Percentiles rank a stretch among this genome's conserved stretches.
phyloP scores from a whole-genome alignment of 2,329 filamentous ascomycete genomes.

The Colletotrichum falcatum region DNA sequence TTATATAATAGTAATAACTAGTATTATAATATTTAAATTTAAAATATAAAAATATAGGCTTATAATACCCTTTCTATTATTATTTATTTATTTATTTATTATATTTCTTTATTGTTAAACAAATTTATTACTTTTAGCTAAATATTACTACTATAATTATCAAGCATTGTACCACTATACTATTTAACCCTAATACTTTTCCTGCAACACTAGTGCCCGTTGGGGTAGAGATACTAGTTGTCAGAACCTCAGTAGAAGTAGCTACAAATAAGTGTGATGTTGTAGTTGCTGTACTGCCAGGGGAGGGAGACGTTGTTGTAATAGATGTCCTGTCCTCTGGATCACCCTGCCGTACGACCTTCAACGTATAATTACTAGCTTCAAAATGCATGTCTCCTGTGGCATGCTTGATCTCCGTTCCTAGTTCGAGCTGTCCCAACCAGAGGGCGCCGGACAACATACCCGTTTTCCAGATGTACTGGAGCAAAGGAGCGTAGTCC shows the following conservation, averaged over 20 bases:
- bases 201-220: not conserved
- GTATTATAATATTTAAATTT: no score
- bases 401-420: conserved; percentile 38
- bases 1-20: no score
- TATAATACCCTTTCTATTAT: no score
- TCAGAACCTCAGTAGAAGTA: not conserved
- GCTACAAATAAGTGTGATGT: not conserved
- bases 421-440: conserved; percentile 35
- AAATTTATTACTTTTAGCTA: no score
- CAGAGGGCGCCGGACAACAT: conserved; percentile 34
- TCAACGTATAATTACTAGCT: conserved; percentile 35
- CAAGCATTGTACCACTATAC: no score
- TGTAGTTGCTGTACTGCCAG: not conserved
- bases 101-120: no score
- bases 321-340: conserved; percentile 23
- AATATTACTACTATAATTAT: not conserved
- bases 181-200: not conserved
- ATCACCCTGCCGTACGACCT: conserved; percentile 35
- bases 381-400: conserved; percentile 33
- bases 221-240: not conserved
- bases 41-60: no score
- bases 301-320: not conserved
- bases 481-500: conserved; percentile 34
- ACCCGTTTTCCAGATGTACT: conserved; percentile 39
- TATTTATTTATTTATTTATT: no score